Evolutionary conservation across 495 filamentous ascomycete species (phyloP), one percentile per base, ranked within the genome.

Genomic region (Lentithecium fluviatile): DNA sequence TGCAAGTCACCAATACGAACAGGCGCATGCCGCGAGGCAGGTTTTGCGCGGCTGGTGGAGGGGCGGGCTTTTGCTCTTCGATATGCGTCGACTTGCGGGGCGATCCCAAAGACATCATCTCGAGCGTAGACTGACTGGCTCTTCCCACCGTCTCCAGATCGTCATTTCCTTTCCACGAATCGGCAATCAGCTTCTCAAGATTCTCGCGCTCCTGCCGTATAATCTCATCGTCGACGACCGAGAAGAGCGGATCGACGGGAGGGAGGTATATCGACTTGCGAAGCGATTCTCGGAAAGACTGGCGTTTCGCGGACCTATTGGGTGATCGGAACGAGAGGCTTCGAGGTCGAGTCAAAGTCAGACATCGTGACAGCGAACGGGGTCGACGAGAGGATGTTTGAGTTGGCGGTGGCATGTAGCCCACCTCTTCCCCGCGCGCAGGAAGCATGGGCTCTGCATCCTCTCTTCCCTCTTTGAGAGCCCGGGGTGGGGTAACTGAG

Each of bases 171-270:
- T 59, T 51, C 56, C 56, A 59, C 8, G 56, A 59, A n/a, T 59
- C 56, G 11, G 46, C 45, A 24, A 59, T 59, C n/a, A 59, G 38
- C 12, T 29, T 50, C 48, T 59, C 56, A n/a, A 59, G 56, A 52
- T 59, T 52, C n/a, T 38, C 56, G 15, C 23, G 15, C 15, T 59
- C 56, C 32, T 52, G 45, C 23, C 52, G 45, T 15, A 59, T 59
- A 26, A 59, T 26, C 0, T 19, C 29, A 40, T 59, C 56, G 21
- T 59, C 56, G 2, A 40, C 56, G 13, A 59, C 56, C 2, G 56
- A 42, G 34, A 59, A 59, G 15, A 51, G 40, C 1, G 42, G 42
- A 34, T 59, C 56, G n/a, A 59, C 56, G 6, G 56, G 56, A 32
- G 47, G 47, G 10, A 51, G n/a, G 15, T 40, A 51, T 19, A 43